Evolutionary conservation across 805 yeast species (phyloP).

Genomic region (Yarrowia osloensis): DNA sequence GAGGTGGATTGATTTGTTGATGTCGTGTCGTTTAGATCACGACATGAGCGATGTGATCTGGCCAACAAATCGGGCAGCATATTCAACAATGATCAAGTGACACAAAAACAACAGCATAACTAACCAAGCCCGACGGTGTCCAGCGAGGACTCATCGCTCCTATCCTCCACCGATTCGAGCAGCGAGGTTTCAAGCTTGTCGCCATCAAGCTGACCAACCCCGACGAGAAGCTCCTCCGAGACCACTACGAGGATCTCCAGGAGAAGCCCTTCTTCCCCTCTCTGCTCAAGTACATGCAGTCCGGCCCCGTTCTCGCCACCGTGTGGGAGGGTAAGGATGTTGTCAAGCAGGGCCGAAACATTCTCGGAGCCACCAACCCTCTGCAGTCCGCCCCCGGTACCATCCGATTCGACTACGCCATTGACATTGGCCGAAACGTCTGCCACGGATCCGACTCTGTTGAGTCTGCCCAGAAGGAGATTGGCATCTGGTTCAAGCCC

Average conservation of each 20-base stretch:
- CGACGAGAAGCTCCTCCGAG: conserved; percentile 80
- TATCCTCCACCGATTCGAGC: conserved; percentile 90
- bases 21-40: not conserved
- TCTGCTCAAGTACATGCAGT: conserved; percentile 90
- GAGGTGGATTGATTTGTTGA: not conserved
- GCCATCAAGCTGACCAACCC: conserved; percentile 91
- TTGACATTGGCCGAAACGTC: conserved; percentile 99
- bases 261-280: conserved; percentile 98
- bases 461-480: conserved; percentile 95
- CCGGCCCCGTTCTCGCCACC: conserved; percentile 98
- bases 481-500: conserved; percentile 94
- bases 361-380: conserved; percentile 99
- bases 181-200: conserved; percentile 96
- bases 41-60: too few species aligned
- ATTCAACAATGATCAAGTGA: too few species aligned
- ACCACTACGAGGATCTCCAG: conserved; percentile 95
- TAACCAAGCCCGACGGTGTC: conserved; percentile 90
- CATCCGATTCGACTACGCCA: conserved; percentile 98
- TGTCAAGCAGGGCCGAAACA: conserved; percentile 96
- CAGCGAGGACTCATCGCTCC: conserved; percentile 95
- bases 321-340: conserved; percentile 99
- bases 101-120: too few species aligned
- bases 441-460: conserved; percentile 99
- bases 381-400: conserved; percentile 97
- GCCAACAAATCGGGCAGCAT: too few species aligned